Base-by-base conservation (phyloP, 208 protist genomes). In the Leishmania martiniquensis region DNA sequence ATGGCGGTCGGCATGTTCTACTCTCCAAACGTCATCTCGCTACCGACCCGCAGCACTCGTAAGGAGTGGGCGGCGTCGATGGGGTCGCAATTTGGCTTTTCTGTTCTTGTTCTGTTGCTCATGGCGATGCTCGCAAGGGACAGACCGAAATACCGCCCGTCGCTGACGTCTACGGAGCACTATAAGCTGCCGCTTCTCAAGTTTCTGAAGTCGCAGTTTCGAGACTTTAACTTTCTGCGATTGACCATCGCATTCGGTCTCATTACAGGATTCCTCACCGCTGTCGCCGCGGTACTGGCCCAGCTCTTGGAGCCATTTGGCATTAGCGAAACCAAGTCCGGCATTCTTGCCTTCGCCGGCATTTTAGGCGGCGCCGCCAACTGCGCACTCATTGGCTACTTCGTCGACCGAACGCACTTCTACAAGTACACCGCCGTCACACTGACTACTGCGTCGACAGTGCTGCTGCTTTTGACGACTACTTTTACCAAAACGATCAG, bases 1-100 rank as follows among this genome's bases (percentile, higher is more conserved):
- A 91, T 90, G 86, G 89, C 89, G 0, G 77, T 89, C 0, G 86
- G 87, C 55, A 90, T 93, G 85, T 89, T 93, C 82, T 89, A 89
- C 75, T 77, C 83, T 10, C 89, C 89, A 5, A 63, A 84, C 59
- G 73, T 93, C 25, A 78, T 93, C 13, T 79, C 70, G n/a, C 42
- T 87, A 17, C 85, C 88, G 2, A 51, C 86, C 42, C 17, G 82
- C 7, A 70, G 63, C 69, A 76, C 57, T 1, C 25, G 22, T 2
- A 65, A 63, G 37, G 42, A 80, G 47, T 89, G 88, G 85, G 83
- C 7, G 1, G 80, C 52, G 17, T 63, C 86, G 44, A 81, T 84
- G 57, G 85, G 80, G 29, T 85, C 77, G 45, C 85, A 89, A 70
- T 80, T 82, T 32, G 82, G 60, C 12, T 79, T 88, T 29, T 79